Percentiles rank a stretch among this genome's conserved stretches.
phyloP scores from a whole-genome alignment of 805 yeast species.

The Maudiozyma serrabonitensis region DNA sequence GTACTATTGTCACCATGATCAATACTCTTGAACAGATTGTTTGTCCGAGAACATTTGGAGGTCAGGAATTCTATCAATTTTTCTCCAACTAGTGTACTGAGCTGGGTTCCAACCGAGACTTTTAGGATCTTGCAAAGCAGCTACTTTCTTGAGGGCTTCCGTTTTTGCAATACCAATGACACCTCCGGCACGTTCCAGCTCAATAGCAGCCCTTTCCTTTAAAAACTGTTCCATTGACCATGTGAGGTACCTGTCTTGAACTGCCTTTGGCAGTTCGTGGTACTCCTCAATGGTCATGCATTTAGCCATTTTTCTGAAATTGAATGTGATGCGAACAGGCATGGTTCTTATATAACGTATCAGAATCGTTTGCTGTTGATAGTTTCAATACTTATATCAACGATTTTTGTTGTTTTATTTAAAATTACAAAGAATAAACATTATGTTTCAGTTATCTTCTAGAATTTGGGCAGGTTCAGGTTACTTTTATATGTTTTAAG shows the following conservation, averaged over 20 bases:
- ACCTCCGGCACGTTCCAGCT: constrained; percentile 3
- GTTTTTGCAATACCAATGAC: constrained; percentile 1
- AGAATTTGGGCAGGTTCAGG: too few species aligned
- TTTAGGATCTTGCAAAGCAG: neutral
- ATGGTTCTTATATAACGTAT: neutral
- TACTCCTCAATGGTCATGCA: constrained; percentile 1
- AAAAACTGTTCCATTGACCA: constrained; percentile 3
- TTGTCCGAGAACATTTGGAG: neutral
- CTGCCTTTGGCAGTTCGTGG: neutral
- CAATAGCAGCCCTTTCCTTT: constrained; percentile 1
- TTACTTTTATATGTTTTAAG: too few species aligned
- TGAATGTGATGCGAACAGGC: neutral
- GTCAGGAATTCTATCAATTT: neutral
- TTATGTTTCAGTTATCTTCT: too few species aligned
- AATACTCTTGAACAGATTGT: neutral
- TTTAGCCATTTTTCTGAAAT: neutral
- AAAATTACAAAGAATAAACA: too few species aligned
- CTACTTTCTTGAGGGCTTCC: constrained; percentile 1
- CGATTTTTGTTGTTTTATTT: too few species aligned
- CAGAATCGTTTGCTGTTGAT: neutral
- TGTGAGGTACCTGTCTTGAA: constrained; percentile 2
- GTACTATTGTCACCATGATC: too few species aligned
- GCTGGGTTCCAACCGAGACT: neutral
- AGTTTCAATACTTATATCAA: too few species aligned
- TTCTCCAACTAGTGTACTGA: neutral